Evolutionary conservation across 73 alveolate species (phyloP), one percentile per base, ranked within the genome.

Genomic region (Paramecium primaurelia): DNA sequence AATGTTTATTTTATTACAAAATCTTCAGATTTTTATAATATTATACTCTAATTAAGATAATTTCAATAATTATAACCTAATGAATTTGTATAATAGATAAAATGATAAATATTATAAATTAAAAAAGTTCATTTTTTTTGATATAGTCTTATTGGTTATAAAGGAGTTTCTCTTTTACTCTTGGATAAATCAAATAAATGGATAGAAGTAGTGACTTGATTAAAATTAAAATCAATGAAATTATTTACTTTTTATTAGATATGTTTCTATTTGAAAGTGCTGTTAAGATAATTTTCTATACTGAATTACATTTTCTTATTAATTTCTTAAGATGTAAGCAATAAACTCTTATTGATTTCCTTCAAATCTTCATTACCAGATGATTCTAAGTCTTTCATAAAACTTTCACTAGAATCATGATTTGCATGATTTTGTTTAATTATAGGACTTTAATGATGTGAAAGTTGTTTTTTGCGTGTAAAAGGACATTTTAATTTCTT

Each of bases 341-440:
- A 75, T 16, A 75, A 14, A 22, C 40, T 45, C 34, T 37, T 75
- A 38, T 75, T 75, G 32, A 75, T 75, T 16, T 75, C 88, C 11
- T n/a, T 34, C 14, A 75, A 37, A 6, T 75, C 88, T 25, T 75
- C 88, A 75, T 75, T 75, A 9, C 88, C 88, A 34, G 88, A 75
- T 37, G 20, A 34, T n/a, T 75, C 88, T 16, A 75, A 40, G n/a
- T 75, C 88, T 10, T 75, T 75, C 60, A 75, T 37, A 32, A 75
- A 32, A 34, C 68, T 37, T 8, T 75, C 88, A 18, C 51, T 34
- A 20, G 88, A 75, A 16, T 75, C 60, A 22, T 18, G 36, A 54
- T 4, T 54, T n/a, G 69, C 16, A 28, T 28, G 22, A 28, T 32
- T 34, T 6, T 32, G 28, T 4, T 34, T 8, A 12, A 28, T 8